phyloP scores from a whole-genome alignment of 2,329 filamentous ascomycete genomes.

The Drechslerella coelobrocha region DNA sequence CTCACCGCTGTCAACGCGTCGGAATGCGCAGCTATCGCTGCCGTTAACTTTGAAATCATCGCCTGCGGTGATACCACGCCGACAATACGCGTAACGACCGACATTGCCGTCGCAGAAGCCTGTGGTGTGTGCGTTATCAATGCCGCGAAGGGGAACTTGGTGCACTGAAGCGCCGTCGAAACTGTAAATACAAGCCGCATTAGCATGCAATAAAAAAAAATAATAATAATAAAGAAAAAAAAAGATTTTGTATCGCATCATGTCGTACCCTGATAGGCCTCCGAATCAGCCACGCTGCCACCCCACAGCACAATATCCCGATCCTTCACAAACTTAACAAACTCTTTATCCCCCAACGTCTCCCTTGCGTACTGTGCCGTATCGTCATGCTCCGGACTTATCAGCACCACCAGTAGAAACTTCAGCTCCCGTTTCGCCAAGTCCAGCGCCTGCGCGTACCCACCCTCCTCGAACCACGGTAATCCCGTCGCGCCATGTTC shows the following conservation, averaged over 20 bases:
- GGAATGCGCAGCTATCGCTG: conserved; percentile 76
- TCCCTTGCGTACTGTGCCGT: conserved; percentile 80
- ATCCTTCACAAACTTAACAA: conserved; percentile 76
- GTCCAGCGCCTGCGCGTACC: conserved; percentile 91
- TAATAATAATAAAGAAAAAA: no score
- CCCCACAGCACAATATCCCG: conserved; percentile 90
- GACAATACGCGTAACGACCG: conserved; percentile 78
- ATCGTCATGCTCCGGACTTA: conserved; percentile 94
- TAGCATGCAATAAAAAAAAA: no score
- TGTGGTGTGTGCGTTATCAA: conserved; percentile 82
- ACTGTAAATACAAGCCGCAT: conserved; percentile 61
- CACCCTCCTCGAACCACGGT: conserved; percentile 84
- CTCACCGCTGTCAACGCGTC: conserved; percentile 76
- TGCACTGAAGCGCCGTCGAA: conserved; percentile 82
- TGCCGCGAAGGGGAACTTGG: conserved; percentile 89
- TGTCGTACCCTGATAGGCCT: conserved; percentile 78
- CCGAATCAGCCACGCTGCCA: conserved; percentile 88
- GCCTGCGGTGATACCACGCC: conserved; percentile 73
- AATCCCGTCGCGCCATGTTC: conserved; percentile 76
- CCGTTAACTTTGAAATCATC: conserved; percentile 77
- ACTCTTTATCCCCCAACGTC: conserved; percentile 77
- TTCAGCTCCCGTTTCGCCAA: conserved; percentile 88
- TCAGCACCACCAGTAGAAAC: conserved; percentile 83
- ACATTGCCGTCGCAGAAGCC: conserved; percentile 75
- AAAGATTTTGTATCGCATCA: no score